Evolutionary conservation across 805 yeast genomes (phyloP).

Genomic region (Jamesozyma piceae): DNA sequence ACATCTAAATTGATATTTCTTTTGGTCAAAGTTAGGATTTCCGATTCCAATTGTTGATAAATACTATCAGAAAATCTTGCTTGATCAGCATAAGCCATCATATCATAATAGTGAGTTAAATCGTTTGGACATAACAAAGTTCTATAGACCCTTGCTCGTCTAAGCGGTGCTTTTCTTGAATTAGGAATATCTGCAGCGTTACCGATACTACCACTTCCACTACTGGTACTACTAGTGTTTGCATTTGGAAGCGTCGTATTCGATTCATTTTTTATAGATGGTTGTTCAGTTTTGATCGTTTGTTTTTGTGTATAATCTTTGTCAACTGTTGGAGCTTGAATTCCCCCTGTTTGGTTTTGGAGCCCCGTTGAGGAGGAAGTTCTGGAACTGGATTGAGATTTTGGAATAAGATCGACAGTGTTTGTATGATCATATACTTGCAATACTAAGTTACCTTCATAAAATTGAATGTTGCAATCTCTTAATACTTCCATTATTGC

Average conservation of each 20-base stretch:
- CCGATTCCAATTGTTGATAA: slow-evolving; percentile 80
- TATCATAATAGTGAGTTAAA: slow-evolving; percentile 71
- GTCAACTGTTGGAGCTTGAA: neutral
- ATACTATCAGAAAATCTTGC: slow-evolving; percentile 69
- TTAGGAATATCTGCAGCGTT: neutral
- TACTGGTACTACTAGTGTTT: neutral
- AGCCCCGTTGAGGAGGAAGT: neutral
- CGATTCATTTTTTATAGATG: neutral
- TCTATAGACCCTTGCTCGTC: slow-evolving; percentile 64
- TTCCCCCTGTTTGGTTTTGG: neutral
- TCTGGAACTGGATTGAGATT: slow-evolving; percentile 2
- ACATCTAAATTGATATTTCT: slow-evolving; percentile 70
- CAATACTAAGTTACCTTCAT: slow-evolving; percentile 82
- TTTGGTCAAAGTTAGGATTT: slow-evolving; percentile 66
- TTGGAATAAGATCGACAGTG: slow-evolving; percentile 26
- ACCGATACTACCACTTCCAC: neutral
- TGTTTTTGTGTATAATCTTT: neutral
- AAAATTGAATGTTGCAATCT: slow-evolving; percentile 75
- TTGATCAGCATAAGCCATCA: slow-evolving; percentile 76
- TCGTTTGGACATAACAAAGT: slow-evolving; percentile 76
- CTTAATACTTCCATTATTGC: slow-evolving; percentile 81
- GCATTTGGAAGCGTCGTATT: neutral
- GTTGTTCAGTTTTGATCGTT: neutral
- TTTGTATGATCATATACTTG: slow-evolving; percentile 82
- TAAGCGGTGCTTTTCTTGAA: slow-evolving; percentile 9